phyloP scores from a whole-genome alignment of 2,329 filamentous ascomycete species.

The Berkeleyomyces rouxiae region DNA sequence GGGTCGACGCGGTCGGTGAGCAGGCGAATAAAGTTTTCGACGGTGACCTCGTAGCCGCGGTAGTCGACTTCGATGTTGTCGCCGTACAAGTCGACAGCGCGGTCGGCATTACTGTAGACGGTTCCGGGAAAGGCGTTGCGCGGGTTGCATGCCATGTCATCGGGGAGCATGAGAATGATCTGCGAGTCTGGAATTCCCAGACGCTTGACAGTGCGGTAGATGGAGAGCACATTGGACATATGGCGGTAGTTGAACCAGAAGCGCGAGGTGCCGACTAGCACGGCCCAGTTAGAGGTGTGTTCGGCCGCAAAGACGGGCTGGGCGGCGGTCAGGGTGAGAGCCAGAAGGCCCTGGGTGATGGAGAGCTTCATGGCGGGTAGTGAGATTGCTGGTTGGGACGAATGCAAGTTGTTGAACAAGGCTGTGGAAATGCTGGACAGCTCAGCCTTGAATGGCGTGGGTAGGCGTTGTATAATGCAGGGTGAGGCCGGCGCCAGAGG shows the following conservation, averaged over 20 bases:
- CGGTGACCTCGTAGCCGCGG: conserved; percentile 92
- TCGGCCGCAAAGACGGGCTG: conserved; percentile 36
- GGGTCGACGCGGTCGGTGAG: conserved; percentile 88
- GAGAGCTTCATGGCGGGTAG: conserved; percentile 25
- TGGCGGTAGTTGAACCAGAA: conserved; percentile 99
- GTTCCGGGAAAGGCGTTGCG: conserved; percentile 95
- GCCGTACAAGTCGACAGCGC: conserved; percentile 87
- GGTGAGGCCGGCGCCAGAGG: too few relatives aligned
- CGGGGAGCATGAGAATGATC: conserved; percentile 98
- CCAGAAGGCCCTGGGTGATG: conserved; percentile 27
- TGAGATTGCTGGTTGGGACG: neutral
- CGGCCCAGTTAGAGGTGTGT: conserved; percentile 98
- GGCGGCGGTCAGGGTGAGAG: conserved; percentile 24
- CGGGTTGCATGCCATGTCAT: conserved; percentile 99
- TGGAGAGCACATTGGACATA: conserved; percentile 88
- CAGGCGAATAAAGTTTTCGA: conserved; percentile 94
- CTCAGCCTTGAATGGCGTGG: too few relatives aligned
- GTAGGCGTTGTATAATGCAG: too few relatives aligned
- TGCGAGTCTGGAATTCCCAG: conserved; percentile 95
- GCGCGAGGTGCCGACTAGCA: conserved; percentile 92
- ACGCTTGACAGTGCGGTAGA: conserved; percentile 95
- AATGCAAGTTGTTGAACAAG: neutral
- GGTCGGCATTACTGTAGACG: conserved; percentile 95
- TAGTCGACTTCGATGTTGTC: conserved; percentile 99
- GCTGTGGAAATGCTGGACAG: neutral